Conservation (phyloP, 2,329 filamentous ascomycete species). For the Sarocladium oryzae region DNA sequence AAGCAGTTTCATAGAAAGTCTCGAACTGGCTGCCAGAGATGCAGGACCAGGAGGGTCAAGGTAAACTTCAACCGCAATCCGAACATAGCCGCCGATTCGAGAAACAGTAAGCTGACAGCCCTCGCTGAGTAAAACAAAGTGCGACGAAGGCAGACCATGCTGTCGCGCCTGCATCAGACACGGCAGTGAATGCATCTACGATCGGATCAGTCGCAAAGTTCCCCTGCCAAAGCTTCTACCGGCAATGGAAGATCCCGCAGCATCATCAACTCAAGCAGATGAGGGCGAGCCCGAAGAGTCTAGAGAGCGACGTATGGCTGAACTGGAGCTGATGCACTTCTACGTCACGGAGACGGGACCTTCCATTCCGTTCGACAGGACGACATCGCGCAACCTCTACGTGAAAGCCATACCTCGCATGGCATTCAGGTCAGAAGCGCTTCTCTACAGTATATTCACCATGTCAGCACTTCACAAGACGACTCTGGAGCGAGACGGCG, state of each 20-base stretch:
- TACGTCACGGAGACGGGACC: conserved; percentile 9
- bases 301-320: neutral
- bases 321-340: conserved; percentile 10
- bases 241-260: neutral
- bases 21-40: conserved; percentile 8
- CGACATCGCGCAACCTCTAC: neutral
- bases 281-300: conserved; percentile 4
- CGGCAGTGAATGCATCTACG: conserved; percentile 2
- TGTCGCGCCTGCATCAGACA: neutral
- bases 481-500: neutral
- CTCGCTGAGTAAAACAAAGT: neutral
- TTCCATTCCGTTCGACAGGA: conserved; percentile 9
- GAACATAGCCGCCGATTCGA: too few relatives aligned
- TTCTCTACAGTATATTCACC: conserved; percentile 7
- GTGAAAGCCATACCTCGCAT: conserved; percentile 9
- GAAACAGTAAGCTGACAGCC: neutral
- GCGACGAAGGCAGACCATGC: conserved; percentile 6
- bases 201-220: neutral
- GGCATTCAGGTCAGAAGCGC: conserved; percentile 4
- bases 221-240: too few relatives aligned
- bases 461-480: conserved; percentile 5
- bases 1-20: conserved; percentile 9
- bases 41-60: conserved; percentile 5
- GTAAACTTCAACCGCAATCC: neutral
- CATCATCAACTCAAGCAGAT: neutral